Base-by-base conservation (phyloP, 2,329 filamentous ascomycete genomes). In the Aspergillus sp. region DNA sequence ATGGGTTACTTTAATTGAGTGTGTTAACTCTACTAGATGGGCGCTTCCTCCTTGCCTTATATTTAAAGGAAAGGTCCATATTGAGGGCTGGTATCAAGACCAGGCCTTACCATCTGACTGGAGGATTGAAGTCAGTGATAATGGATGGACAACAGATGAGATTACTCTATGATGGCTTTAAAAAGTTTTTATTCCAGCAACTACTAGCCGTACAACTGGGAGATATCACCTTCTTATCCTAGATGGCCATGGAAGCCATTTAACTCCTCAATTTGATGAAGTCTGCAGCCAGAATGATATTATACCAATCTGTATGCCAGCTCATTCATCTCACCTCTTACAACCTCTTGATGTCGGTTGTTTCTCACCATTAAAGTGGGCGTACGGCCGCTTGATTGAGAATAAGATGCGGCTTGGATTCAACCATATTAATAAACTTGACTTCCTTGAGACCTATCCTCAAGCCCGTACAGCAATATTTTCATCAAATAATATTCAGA, bases 101-200 rank as follows among this genome's bases (percentile, higher is more conserved):
- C 32, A 33, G 11, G 33, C 36, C 6, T 30, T 40, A 39, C 33
- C 19, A 37, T 7, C n/a, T 10, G 37, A 40, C 30, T 43, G 27
- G 33, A 2, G 37, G 11, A 38, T 47, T 38, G 33, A 47, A 29
- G 9, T 47, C 13, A 43, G 40, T 38, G 46, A 46, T 29, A 69
- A 67, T 47, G 50, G 64, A 42, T 70, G 42, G 60, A 68, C 57
- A 6, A 62, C 47, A 39, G 61, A 69, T 53, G 27, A 64, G 44
- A 57, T 61, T 37, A 57, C n/a, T n/a, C 30, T 32, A 32, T 32
- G 7, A 32, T 7, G 33, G 33, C n/a, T 34, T 34, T 7, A 34
- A 34, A 10, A 34, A 12, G n/a, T 12, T 13, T 34, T 34, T 34
- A 12, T 34, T 34, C 33, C 33, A 34, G 33, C 33, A n/a, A n/a